phyloP scores from a whole-genome alignment of 2,329 filamentous ascomycete species.

The Diplodia scrobiculata region DNA sequence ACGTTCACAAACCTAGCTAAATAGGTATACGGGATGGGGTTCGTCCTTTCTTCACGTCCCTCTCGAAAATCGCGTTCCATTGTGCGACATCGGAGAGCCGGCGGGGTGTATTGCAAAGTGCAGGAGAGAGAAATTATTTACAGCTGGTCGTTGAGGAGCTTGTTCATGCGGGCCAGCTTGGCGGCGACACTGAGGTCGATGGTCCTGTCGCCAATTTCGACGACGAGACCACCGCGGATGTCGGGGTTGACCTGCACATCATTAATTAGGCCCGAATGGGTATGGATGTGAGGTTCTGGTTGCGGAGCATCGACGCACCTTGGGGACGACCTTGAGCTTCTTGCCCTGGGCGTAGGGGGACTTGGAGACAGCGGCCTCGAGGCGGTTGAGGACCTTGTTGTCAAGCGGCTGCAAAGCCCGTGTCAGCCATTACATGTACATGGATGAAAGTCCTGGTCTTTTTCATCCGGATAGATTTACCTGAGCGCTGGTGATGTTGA shows the following conservation, averaged over 20 bases:
- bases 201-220: conserved; percentile 96
- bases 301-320: conserved; percentile 53
- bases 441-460: neutral
- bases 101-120: neutral
- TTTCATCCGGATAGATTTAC: conserved; percentile 56
- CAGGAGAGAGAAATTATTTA: conserved; percentile 60
- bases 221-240: conserved; percentile 87
- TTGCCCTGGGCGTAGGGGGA: conserved; percentile 87
- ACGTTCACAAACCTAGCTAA: conserved; percentile 13
- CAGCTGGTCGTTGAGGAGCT: conserved; percentile 93
- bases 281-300: conserved; percentile 30
- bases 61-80: neutral
- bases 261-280: neutral
- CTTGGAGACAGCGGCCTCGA: conserved; percentile 87
- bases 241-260: conserved; percentile 78
- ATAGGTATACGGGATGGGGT: conserved; percentile 23
- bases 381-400: conserved; percentile 77
- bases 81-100: conserved; percentile 17
- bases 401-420: conserved; percentile 70
- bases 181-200: conserved; percentile 95
- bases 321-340: conserved; percentile 96
- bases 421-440: conserved; percentile 10
- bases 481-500: conserved; percentile 86
- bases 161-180: conserved; percentile 98
- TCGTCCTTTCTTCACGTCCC: neutral